phyloP scores from a whole-genome alignment of 1,284 basidiomycete genomes.

The Tranzscheliella williamsii region DNA sequence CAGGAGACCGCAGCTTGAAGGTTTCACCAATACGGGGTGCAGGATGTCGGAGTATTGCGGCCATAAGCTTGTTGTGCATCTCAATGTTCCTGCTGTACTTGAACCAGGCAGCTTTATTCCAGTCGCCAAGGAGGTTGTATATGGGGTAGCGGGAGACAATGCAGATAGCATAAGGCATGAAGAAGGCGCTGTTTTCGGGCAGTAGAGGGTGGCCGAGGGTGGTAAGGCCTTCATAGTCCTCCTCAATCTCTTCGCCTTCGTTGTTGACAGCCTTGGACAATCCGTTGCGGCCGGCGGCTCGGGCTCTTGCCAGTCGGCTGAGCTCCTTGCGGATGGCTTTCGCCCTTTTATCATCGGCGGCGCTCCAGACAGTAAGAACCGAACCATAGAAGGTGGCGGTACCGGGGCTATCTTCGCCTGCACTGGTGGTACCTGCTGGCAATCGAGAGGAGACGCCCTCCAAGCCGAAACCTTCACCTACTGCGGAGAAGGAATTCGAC shows the following conservation, averaged over 20 bases:
- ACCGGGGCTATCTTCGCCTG: conserved; percentile 41
- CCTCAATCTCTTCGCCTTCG: conserved; percentile 21
- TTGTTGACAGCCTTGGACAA: conserved; percentile 15
- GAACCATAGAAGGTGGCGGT: conserved; percentile 52
- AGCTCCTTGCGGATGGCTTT: conserved; percentile 52
- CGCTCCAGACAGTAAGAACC: conserved; percentile 45
- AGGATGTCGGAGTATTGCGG: conserved; percentile 57
- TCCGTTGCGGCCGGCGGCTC: conserved; percentile 12
- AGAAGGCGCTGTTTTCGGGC: conserved; percentile 51
- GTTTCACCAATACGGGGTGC: conserved; percentile 55
- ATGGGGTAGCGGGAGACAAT: conserved; percentile 57
- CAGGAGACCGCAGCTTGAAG: conserved; percentile 43
- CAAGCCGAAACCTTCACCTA: conserved; percentile 64
- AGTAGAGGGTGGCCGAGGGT: conserved; percentile 30
- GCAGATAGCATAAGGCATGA: conserved; percentile 58
- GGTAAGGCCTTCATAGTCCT: conserved; percentile 26
- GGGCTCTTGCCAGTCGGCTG: conserved; percentile 28
- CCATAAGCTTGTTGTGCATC: conserved; percentile 60
- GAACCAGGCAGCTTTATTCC: conserved; percentile 60
- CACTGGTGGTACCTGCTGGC: conserved; percentile 61
- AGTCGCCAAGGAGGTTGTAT: conserved; percentile 59
- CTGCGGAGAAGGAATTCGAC: conserved; percentile 37
- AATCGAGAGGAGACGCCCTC: conserved; percentile 77
- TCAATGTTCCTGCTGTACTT: conserved; percentile 61
- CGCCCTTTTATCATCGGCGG: conserved; percentile 47